Base-by-base conservation (phyloP, 2,329 filamentous ascomycete species). In the Colletotrichum sp. region DNA sequence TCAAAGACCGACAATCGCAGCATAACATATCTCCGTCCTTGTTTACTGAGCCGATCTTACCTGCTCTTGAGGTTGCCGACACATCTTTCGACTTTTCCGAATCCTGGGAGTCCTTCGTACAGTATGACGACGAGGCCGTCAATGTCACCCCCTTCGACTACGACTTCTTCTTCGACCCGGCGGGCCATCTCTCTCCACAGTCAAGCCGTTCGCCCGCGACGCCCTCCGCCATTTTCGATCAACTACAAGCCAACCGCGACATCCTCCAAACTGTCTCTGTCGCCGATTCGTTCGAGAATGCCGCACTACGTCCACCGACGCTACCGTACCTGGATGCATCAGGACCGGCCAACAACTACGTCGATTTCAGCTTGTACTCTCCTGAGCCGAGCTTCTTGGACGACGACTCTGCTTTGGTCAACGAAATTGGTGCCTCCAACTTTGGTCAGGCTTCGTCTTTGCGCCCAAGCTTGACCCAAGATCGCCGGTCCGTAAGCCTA, bases 301-400 rank as follows among this genome's bases (percentile, higher is more conserved):
- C 60, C 28, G 36, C 32, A 15, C 28, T n/a, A 6, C 39, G 39
- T 21, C 26, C 65, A 2, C 78, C 80, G 16, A 73, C 77, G 21
- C 83, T 89, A 21, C 87, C 87, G 10, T 89, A 88, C 79, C 82
- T 88, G 73, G 83, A 83, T 75, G 80, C 83, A 5, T 82, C 81
- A 70, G 76, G 79, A 26, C 81, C 84, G 76, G 81, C 81, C 76
- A 84, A 83, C 79, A 84, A 88, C 81, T 91, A 91, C 79, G 83
- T 86, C 78, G 90, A 91, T 84, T 91, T 91, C 84, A 89, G 87
- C 80, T 86, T 91, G 18, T 91, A 87, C 84, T 91, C 89, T 66
- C 89, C 90, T 4, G 82, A 83, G 26, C 87, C 88, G 21, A 85
- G 83, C 75, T 86, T 86, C 80, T 84, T 88, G 16, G 88, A 90